These are phyloP conservation scores for Trametes polyzona DNA, from an alignment of 1,284 basidiomycete genomes.

Conservation along the genomic window DNA sequence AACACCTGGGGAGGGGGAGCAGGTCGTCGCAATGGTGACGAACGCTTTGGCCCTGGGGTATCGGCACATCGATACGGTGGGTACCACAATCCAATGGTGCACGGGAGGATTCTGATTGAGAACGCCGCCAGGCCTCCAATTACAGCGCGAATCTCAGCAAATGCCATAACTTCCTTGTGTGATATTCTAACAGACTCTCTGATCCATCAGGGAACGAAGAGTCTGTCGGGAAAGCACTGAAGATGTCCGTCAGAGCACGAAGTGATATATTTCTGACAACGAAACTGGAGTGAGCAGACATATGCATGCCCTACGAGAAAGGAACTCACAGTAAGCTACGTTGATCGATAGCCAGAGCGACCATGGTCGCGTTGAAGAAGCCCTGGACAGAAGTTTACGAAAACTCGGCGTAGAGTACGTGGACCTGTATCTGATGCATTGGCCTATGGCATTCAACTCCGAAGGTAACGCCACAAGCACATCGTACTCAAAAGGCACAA, in stretches of 20 bases:
- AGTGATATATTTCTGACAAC: slow-evolving; percentile 50
- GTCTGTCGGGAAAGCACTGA: slow-evolving; percentile 45
- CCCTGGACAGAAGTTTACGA: slow-evolving; percentile 56
- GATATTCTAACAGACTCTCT: background rate
- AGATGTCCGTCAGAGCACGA: slow-evolving; percentile 41
- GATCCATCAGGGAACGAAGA: slow-evolving; percentile 39
- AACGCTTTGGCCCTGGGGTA: slow-evolving; percentile 28
- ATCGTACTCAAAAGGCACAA: slow-evolving; percentile 14
- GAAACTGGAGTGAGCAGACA: slow-evolving; percentile 34
- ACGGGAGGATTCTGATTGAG: too few species aligned
- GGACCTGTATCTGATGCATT: slow-evolving; percentile 42
- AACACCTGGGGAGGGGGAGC: slow-evolving; percentile 29
- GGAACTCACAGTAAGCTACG: background rate
- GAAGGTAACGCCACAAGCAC: slow-evolving; percentile 25
- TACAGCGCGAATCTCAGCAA: too few species aligned
- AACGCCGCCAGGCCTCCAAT: slow-evolving; percentile 23
- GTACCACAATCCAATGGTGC: too few species aligned
- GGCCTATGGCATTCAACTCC: slow-evolving; percentile 27
- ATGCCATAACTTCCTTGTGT: background rate
- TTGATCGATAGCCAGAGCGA: slow-evolving; percentile 41
- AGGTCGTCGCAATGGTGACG: slow-evolving; percentile 28
- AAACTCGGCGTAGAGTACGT: slow-evolving; percentile 64
- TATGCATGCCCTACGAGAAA: background rate
- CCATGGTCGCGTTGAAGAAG: slow-evolving; percentile 65
- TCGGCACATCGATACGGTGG: slow-evolving; percentile 11